Evolutionary conservation across 2,329 filamentous ascomycete genomes (phyloP).

Genomic region (Mycosphaerella arachidis): DNA sequence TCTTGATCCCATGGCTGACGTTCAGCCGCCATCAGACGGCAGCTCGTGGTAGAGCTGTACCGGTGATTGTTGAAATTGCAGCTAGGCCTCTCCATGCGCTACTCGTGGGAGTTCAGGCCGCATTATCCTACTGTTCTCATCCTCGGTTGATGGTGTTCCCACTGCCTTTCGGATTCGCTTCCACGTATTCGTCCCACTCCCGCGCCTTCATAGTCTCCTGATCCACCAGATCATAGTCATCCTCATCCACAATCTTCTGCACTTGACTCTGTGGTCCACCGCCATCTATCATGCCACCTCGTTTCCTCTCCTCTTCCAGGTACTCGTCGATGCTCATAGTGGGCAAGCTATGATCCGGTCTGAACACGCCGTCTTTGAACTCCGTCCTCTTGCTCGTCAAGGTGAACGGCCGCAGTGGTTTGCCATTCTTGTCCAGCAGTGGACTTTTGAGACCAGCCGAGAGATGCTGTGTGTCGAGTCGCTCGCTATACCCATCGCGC

Average conservation of each 20-base stretch:
- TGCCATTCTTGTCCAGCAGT: conserved; percentile 71
- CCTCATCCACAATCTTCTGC: conserved; percentile 74
- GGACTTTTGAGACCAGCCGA: conserved; percentile 53
- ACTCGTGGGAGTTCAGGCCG: too few species aligned
- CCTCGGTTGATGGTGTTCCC: conserved; percentile 82
- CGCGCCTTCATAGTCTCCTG: conserved; percentile 88
- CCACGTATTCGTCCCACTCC: conserved; percentile 90
- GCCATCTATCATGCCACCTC: conserved; percentile 86
- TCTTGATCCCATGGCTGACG: too few species aligned
- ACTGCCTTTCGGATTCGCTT: conserved; percentile 79
- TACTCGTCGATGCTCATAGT: conserved; percentile 99
- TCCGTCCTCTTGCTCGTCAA: conserved; percentile 68
- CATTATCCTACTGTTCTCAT: conserved; percentile 25
- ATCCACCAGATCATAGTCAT: conserved; percentile 82
- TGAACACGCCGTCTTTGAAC: conserved; percentile 75
- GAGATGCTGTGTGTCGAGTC: conserved; percentile 63
- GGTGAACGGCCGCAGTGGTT: conserved; percentile 86
- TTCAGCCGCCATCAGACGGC: too few species aligned
- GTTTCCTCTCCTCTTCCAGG: conserved; percentile 77
- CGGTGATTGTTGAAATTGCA: too few species aligned
- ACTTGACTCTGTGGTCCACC: conserved; percentile 71
- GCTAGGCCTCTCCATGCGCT: too few species aligned
- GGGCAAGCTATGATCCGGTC: conserved; percentile 84
- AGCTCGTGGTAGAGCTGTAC: too few species aligned
- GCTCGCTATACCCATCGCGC: conserved; percentile 61